These are phyloP conservation scores for Termitomyces bulborhizus DNA, from an alignment of 768 basidiomycete genomes.

Conservation along the genomic window DNA sequence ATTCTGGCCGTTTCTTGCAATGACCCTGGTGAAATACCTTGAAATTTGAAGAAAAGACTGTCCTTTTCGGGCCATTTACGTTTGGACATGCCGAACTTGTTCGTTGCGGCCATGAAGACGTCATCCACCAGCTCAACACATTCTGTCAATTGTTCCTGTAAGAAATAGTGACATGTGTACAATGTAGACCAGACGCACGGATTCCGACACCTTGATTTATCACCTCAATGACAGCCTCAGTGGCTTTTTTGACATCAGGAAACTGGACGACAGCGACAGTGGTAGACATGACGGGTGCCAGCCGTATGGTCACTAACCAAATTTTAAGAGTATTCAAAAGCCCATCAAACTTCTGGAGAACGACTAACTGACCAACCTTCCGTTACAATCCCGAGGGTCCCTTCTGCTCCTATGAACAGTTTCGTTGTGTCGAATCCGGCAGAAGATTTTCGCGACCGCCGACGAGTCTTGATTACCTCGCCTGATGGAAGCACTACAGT, in stretches of 20 bases:
- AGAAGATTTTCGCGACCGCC: slow-evolving; percentile 73
- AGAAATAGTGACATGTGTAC: background rate
- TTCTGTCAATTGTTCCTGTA: slow-evolving; percentile 33
- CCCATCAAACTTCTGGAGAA: background rate
- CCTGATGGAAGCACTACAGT: slow-evolving; percentile 88
- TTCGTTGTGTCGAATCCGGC: slow-evolving; percentile 86
- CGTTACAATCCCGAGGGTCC: slow-evolving; percentile 82
- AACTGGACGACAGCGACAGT: slow-evolving; percentile 82
- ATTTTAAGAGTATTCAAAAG: background rate
- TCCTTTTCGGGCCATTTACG: slow-evolving; percentile 59
- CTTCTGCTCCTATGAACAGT: slow-evolving; percentile 77
- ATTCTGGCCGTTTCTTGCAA: slow-evolving; percentile 57
- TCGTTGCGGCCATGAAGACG: slow-evolving; percentile 57
- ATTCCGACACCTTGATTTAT: slow-evolving; percentile 69
- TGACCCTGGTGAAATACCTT: slow-evolving; percentile 56
- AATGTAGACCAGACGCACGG: slow-evolving; percentile 45
- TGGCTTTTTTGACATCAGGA: slow-evolving; percentile 66
- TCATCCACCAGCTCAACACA: slow-evolving; percentile 83
- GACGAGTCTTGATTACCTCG: slow-evolving; percentile 85
- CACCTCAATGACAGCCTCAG: slow-evolving; percentile 68
- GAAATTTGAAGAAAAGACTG: slow-evolving; percentile 84
- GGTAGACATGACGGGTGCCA: slow-evolving; percentile 78
- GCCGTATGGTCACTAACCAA: slow-evolving; percentile 61
- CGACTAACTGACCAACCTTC: slow-evolving; percentile 45
- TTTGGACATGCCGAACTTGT: slow-evolving; percentile 46